Conservation (phyloP, 2,329 filamentous ascomycete species). For the Fusarium ramigenum region DNA sequence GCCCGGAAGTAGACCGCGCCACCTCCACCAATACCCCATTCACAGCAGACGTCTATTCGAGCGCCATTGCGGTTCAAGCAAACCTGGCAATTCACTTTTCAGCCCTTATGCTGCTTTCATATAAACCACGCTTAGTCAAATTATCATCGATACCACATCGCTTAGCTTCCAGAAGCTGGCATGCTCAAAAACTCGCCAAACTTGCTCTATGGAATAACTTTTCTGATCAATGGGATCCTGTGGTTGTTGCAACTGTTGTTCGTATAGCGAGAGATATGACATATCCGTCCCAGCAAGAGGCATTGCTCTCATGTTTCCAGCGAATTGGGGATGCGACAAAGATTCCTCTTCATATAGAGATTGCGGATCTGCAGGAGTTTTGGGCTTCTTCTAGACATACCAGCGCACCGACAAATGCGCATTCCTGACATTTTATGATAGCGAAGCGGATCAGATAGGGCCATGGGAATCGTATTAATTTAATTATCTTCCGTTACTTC, state of each 20-base stretch:
- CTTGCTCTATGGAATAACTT: slow-evolving; percentile 44
- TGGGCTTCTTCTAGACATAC: slow-evolving; percentile 14
- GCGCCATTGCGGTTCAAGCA: slow-evolving; percentile 3
- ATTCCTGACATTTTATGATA: background rate
- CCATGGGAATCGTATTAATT: background rate
- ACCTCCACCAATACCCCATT: background rate
- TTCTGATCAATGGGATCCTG: slow-evolving; percentile 47
- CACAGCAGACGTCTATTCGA: slow-evolving; percentile 18
- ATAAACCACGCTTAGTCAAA: slow-evolving; percentile 7
- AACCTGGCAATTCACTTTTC: slow-evolving; percentile 9
- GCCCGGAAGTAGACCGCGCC: background rate
- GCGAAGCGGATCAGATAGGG: no score
- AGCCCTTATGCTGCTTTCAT: background rate
- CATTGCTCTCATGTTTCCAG: slow-evolving; percentile 7
- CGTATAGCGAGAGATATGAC: slow-evolving; percentile 36
- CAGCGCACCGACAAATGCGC: background rate
- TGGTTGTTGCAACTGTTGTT: slow-evolving; percentile 42
- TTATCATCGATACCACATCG: slow-evolving; percentile 2
- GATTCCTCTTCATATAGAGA: slow-evolving; percentile 1
- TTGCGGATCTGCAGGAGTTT: slow-evolving; percentile 11
- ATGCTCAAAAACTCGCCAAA: slow-evolving; percentile 45
- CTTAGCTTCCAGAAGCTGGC: slow-evolving; percentile 28
- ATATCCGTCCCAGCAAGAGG: slow-evolving; percentile 11
- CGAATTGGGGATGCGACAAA: slow-evolving; percentile 12
- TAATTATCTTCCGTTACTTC: background rate